phyloP scores from a whole-genome alignment of 2,329 filamentous ascomycete species.

The Penicillium sp. region DNA sequence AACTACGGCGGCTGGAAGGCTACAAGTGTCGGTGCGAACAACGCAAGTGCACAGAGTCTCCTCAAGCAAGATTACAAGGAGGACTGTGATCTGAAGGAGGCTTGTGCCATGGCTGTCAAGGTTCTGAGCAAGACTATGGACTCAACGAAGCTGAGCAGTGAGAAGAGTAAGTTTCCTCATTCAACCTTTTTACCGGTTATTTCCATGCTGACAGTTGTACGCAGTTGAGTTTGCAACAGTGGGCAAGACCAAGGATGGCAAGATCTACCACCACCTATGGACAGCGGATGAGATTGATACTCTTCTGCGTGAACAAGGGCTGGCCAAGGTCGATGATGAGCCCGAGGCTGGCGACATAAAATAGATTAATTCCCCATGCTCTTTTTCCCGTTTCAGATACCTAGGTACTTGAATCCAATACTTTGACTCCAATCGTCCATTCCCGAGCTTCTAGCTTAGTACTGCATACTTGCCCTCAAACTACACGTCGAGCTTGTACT shows the following conservation, averaged over 20 bases:
- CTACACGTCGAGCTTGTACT: not conserved
- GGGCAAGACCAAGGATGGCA: constrained; percentile 89
- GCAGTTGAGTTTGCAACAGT: constrained; percentile 97
- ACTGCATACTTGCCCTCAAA: constrained; percentile 3
- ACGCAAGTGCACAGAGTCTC: constrained; percentile 93
- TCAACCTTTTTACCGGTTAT: not conserved
- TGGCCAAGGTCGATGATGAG: constrained; percentile 79
- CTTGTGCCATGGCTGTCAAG: constrained; percentile 96
- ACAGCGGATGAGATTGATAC: constrained; percentile 93
- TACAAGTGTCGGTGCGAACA: constrained; percentile 96
- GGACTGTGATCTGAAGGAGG: constrained; percentile 93
- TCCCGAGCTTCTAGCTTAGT: constrained; percentile 9
- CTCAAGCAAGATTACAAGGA: constrained; percentile 99
- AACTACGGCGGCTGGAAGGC: constrained; percentile 99
- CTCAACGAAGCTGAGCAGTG: constrained; percentile 95
- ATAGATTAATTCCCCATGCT: constrained; percentile 32
- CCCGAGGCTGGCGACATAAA: constrained; percentile 58
- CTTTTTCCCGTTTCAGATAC: constrained; percentile 25
- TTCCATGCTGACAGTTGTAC: constrained; percentile 18
- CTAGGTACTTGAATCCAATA: constrained; percentile 34
- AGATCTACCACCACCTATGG: constrained; percentile 98
- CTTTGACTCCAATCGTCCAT: constrained; percentile 19
- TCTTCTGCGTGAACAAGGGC: constrained; percentile 89
- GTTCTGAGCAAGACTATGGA: constrained; percentile 99
- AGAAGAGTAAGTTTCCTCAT: constrained; percentile 78